Base-by-base conservation (phyloP, 768 basidiomycete species). In the Termitomyces sp. region DNA sequence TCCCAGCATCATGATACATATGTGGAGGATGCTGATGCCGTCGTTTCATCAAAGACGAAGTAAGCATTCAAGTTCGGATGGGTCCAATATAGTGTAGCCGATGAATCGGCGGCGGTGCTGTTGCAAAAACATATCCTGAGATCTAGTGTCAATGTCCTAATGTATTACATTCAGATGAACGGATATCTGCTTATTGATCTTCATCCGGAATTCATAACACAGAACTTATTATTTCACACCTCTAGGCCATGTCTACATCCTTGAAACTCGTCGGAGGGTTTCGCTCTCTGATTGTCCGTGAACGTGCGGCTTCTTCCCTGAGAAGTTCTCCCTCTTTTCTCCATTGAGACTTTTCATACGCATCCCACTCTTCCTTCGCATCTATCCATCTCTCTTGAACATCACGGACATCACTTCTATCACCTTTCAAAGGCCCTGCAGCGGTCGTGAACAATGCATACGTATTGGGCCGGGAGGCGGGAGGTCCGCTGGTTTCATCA, bases 321-420 rank as follows among this genome's bases (percentile, higher is more conserved):
- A 81, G 72, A 32, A 76, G 68, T 69, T 90, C 86, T 0, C 88
- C 92, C 69, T 94, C 90, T 60, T 78, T 81, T 65, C 86, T 77
- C 94, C 93, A 96, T 66, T 89, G 82, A 67, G 71, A 79, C 69
- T 77, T 87, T 75, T 98, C 93, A 67, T 79, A 89, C 48, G 87
- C 89, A 72, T 97, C 95, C 75, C 87, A 97, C 49, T 82, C 84
- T 32, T 92, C 91, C 63, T 81, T 83, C 7, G 86, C 84, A 66
- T 97, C 94, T n/a, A 96, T 73, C 95, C 96, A 98, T 46, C 95
- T 78, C 71, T 98, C 96, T 72, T 98, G 95, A 7, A 96, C 85
- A 68, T 95, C 93, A 22, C 84, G 76, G 13, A 92, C 80, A 64
- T 81, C 75, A 64, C 81, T 83, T 55, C 76, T 74, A 5, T 78